phyloP scores from a whole-genome alignment of 176 grass and related monocot species.

The Dendrocalamus sinicus region DNA sequence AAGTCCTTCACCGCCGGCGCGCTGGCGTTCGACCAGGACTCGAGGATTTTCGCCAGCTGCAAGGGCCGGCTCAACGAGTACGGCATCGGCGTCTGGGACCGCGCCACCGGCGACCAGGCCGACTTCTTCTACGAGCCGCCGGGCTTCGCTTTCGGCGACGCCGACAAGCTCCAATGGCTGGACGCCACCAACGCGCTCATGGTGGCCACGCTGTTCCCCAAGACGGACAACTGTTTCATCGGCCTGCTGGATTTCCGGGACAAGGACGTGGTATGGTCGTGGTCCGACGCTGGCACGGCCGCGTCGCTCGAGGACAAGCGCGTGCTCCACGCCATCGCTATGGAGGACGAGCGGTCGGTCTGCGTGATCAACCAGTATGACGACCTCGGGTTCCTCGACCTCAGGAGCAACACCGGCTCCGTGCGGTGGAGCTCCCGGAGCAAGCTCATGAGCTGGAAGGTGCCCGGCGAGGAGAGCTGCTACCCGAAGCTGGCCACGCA shows the following conservation, averaged over 20 bases:
- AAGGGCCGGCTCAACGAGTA: conserved; percentile 94
- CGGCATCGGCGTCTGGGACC: conserved; percentile 87
- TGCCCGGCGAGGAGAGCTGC: conserved; percentile 84
- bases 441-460: conserved; percentile 86
- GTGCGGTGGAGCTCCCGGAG: conserved; percentile 95
- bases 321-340: conserved; percentile 88
- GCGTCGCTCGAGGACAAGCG: conserved; percentile 84
- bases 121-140: conserved; percentile 93
- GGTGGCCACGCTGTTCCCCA: conserved; percentile 90
- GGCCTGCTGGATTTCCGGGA: conserved; percentile 82
- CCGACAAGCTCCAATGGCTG: conserved; percentile 96
- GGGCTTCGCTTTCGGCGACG: conserved; percentile 73
- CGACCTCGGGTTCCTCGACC: conserved; percentile 92
- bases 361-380: conserved; percentile 98
- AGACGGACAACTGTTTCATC: conserved; percentile 87
- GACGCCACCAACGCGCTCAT: conserved; percentile 61
- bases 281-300: conserved; percentile 79
- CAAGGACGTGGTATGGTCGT: conserved; percentile 77
- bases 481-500: conserved; percentile 95
- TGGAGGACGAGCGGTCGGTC: conserved; percentile 77
- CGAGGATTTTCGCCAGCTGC: conserved; percentile 79
- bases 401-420: conserved; percentile 48
- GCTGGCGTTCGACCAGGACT: conserved; percentile 55
- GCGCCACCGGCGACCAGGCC: conserved; percentile 68
- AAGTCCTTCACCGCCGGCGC: conserved; percentile 93